These are phyloP conservation scores for Cutaneotrichosporon mucoides DNA, from an alignment of 1,284 basidiomycete species.

Conservation along the genomic window DNA sequence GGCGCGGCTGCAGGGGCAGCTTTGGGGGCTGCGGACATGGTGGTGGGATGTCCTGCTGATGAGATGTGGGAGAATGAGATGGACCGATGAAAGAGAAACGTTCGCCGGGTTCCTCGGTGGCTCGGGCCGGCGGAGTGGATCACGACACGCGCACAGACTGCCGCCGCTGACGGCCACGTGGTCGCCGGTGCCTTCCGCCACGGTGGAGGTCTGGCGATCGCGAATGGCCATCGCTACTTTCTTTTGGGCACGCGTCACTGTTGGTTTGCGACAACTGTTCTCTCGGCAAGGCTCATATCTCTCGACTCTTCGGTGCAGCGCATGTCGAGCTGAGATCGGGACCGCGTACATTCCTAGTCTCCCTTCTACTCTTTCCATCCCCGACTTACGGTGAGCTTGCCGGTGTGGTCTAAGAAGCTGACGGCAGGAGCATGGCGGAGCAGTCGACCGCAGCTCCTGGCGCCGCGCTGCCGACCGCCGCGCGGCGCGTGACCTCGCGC, in stretches of 20 bases:
- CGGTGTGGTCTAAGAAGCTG: too few relatives aligned
- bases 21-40: neutral
- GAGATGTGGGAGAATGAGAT: too few relatives aligned
- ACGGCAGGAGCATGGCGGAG: neutral
- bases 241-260: neutral
- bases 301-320: neutral
- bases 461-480: slow-evolving; percentile 7
- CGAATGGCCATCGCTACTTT: neutral
- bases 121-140: too few relatives aligned
- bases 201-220: too few relatives aligned
- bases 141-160: too few relatives aligned
- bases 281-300: neutral
- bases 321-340: neutral
- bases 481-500: slow-evolving; percentile 15
- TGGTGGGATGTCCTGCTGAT: neutral
- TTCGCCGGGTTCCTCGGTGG: too few relatives aligned
- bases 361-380: neutral
- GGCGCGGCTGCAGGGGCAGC: too few relatives aligned
- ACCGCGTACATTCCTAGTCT: too few relatives aligned
- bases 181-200: too few relatives aligned
- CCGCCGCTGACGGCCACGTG: too few relatives aligned
- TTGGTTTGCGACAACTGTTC: neutral
- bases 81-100: too few relatives aligned
- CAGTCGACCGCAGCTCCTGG: neutral
- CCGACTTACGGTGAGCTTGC: too few relatives aligned